These are phyloP conservation scores for Neurospora sublineolata DNA, from an alignment of 495 filamentous ascomycete genomes.

Conservation along the genomic window DNA sequence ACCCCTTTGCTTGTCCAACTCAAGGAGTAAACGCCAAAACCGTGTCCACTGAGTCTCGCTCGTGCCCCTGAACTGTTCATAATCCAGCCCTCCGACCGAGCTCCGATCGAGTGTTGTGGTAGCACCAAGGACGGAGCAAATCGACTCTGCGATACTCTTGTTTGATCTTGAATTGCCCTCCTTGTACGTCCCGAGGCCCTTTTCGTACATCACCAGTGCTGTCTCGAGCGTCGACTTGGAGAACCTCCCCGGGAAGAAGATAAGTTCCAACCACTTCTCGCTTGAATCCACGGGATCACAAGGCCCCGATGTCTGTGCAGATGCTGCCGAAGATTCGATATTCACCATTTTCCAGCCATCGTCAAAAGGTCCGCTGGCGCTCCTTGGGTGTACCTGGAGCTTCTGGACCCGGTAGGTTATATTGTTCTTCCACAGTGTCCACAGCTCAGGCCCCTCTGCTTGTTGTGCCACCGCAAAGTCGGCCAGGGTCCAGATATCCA, in stretches of 20 bases:
- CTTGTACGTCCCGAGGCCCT: conserved; percentile 36
- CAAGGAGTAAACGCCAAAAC: conserved; percentile 72
- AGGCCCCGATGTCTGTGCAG: conserved; percentile 41
- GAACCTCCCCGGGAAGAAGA: conserved; percentile 74
- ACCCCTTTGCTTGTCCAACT: conserved; percentile 74
- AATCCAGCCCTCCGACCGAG: conserved; percentile 56
- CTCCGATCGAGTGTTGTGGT: conserved; percentile 49
- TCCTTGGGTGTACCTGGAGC: conserved; percentile 25
- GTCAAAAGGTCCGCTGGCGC: conserved; percentile 46
- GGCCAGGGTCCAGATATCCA: conserved; percentile 75
- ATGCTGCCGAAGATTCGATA: conserved; percentile 47
- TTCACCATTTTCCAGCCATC: conserved; percentile 63
- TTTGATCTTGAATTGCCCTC: conserved; percentile 27
- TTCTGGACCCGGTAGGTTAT: conserved; percentile 61
- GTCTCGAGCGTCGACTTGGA: conserved; percentile 69
- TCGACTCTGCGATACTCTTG: conserved; percentile 49
- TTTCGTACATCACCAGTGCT: conserved; percentile 62
- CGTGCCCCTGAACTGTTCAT: conserved; percentile 54
- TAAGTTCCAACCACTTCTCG: conserved; percentile 59
- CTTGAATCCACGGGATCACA: conserved; percentile 53
- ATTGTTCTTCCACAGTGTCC: conserved; percentile 83
- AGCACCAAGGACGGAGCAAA: conserved; percentile 57
- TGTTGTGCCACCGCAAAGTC: conserved; percentile 58
- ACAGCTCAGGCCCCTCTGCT: conserved; percentile 46
- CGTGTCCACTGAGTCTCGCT: conserved; percentile 79